Base-by-base conservation (phyloP, 345 rosid species). In the Brassica nigra region DNA sequence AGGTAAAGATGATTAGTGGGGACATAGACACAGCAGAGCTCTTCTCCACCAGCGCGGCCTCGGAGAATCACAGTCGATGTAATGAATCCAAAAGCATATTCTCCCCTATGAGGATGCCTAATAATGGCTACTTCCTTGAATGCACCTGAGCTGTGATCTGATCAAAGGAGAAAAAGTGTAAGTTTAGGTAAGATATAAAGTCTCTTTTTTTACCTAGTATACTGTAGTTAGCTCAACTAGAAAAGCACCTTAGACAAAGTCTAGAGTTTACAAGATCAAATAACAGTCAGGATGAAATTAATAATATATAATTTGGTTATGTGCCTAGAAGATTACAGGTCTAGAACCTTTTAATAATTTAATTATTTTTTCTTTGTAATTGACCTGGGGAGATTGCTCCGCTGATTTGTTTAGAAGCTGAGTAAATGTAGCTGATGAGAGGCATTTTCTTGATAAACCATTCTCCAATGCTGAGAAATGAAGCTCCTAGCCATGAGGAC, bases 391-490 rank as follows among this genome's bases (percentile, higher is more conserved):
- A 90, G 81, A 92, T 90, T 14, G 97, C 94, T 49, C 91, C 86
- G 62, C 91, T 91, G 4, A 90, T 90, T 86, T 90, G 91, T 70
- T 92, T 90, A 9, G 94, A 92, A 80, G 97, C 93, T 0, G 90
- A 84, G 82, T 90, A 92, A 34, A 89, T 92, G 39, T 92, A 88
- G 61, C 97, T 85, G 9, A 90, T 70, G 0, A 90, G 81, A 3
- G 94, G 93, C 94, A 92, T 92, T 79, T 88, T 89, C 88, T 87
- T 92, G 49, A 92, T 90, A 72, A 90, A 85, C 93, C 90, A 89
- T 81, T 92, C 94, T 14, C 94, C 94, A 29, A 89, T 80, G 28
- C 75, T 86, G 23, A 92, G 94, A 71, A 92, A 85, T 78, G 93
- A 92, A 76, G 92, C 89, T 74, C 92, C 97, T 78, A 91, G 81